These are phyloP conservation scores for Lodderomyces elongisporus DNA, from an alignment of 1,139 yeast species.

Conservation along the genomic window DNA sequence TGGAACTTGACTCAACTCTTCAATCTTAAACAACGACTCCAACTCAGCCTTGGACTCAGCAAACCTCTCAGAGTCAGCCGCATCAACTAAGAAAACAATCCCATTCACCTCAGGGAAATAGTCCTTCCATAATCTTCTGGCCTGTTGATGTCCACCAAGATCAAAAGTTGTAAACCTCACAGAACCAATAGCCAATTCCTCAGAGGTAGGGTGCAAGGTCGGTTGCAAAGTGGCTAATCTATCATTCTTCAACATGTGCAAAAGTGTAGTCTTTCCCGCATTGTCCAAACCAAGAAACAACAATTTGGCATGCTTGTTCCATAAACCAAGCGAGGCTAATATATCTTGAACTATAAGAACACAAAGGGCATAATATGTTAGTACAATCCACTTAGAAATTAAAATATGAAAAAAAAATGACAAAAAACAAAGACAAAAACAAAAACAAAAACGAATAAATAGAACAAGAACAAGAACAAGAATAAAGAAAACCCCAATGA, in stretches of 20 bases:
- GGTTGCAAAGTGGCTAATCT: slow-evolving; percentile 97
- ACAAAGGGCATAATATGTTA: neutral
- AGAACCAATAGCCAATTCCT: slow-evolving; percentile 93
- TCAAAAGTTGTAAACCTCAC: slow-evolving; percentile 97
- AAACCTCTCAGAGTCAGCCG: slow-evolving; percentile 94
- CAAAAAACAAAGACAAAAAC: neutral
- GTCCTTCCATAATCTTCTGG: slow-evolving; percentile 98
- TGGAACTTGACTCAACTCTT: slow-evolving; percentile 85
- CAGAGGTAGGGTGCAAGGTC: slow-evolving; percentile 97
- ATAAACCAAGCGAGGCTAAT: slow-evolving; percentile 86
- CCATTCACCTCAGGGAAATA: slow-evolving; percentile 99
- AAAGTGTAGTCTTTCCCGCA: slow-evolving; percentile 95
- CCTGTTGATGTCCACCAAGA: slow-evolving; percentile 97
- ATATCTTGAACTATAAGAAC: slow-evolving; percentile 69
- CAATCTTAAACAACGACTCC: slow-evolving; percentile 87
- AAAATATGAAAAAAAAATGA: neutral
- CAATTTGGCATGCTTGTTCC: slow-evolving; percentile 97
- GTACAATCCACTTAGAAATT: neutral
- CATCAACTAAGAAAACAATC: slow-evolving; percentile 92
- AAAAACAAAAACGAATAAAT: neutral
- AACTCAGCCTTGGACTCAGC: slow-evolving; percentile 93
- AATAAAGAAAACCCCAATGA: too few species aligned
- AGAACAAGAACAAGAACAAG: too few species aligned
- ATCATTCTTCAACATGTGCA: slow-evolving; percentile 96
- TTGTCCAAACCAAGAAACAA: slow-evolving; percentile 94